phyloP scores from a whole-genome alignment of 73 alveolate species.

The Paramecium pentaurelia region DNA sequence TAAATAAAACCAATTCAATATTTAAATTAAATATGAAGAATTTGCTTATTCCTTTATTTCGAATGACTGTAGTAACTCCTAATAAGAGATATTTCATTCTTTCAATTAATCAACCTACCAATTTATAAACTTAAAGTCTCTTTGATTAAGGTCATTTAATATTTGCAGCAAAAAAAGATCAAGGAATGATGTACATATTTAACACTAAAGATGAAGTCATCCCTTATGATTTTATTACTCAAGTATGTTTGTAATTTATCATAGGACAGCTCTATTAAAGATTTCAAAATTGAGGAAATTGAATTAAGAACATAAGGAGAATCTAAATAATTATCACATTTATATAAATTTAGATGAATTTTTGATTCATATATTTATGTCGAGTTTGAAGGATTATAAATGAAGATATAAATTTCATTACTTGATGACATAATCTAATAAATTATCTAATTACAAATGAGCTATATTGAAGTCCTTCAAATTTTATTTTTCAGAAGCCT shows the following conservation, averaged over 20 bases:
- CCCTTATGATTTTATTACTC: not conserved
- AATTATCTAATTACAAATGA: not conserved
- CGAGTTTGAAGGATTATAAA: not conserved
- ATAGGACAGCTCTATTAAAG: not conserved
- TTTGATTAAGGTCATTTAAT: not conserved
- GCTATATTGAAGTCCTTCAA: conserved; percentile 56
- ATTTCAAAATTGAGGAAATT: not conserved
- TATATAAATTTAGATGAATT: not conserved
- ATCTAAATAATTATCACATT: not conserved
- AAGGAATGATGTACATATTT: conserved; percentile 8
- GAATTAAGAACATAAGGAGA: not conserved
- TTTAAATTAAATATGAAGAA: not conserved
- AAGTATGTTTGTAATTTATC: not conserved
- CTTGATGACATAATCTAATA: not conserved
- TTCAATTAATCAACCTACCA: not conserved
- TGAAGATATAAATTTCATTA: not conserved
- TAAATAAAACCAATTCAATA: not conserved
- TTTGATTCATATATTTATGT: not conserved
- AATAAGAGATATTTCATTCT: conserved; percentile 4
- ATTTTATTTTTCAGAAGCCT: conserved; percentile 47
- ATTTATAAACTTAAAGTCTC: not conserved
- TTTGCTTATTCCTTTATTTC: not conserved
- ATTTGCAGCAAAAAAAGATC: conserved; percentile 12
- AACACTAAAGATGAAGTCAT: not conserved
- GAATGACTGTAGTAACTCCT: not conserved